Conservation (phyloP, 73 alveolate species). For the Uronychia setigera region DNA sequence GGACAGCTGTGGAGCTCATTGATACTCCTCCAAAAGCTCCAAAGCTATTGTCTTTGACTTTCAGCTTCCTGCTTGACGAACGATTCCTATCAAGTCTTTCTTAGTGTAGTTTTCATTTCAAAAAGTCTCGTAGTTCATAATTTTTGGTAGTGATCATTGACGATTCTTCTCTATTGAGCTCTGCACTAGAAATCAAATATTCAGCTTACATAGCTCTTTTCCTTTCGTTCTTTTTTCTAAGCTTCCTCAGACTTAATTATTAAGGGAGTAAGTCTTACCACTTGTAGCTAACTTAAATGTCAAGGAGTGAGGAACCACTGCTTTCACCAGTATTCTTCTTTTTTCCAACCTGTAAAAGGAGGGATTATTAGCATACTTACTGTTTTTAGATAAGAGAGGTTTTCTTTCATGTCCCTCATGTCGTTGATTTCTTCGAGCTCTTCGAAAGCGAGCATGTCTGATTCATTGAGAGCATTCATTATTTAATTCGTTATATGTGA, state of each 20-base stretch:
- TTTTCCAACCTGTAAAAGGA: too few species aligned
- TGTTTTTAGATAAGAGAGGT: not conserved
- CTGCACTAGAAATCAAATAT: not conserved
- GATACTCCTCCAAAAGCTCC: not conserved
- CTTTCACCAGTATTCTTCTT: too few species aligned
- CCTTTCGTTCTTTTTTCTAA: not conserved
- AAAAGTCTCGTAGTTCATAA: not conserved
- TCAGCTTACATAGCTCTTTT: not conserved
- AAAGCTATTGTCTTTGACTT: not conserved
- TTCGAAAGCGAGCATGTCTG: not conserved
- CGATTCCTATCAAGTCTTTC: not conserved
- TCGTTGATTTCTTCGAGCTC: not conserved
- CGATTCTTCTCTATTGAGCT: not conserved
- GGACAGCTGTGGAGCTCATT: not conserved
- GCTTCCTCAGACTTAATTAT: slow-evolving; percentile 2
- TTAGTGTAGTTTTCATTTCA: not conserved
- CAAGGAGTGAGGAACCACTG: too few species aligned
- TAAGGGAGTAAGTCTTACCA: too few species aligned
- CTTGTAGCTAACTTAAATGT: too few species aligned
- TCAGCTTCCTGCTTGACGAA: not conserved
- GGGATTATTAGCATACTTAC: not conserved
- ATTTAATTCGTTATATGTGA: not conserved
- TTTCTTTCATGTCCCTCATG: not conserved
- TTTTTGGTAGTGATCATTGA: not conserved
- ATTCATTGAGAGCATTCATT: not conserved